These are phyloP conservation scores for Rhododendron simsii DNA, from an alignment of 148 eudicot genomes.

Conservation along the genomic window DNA sequence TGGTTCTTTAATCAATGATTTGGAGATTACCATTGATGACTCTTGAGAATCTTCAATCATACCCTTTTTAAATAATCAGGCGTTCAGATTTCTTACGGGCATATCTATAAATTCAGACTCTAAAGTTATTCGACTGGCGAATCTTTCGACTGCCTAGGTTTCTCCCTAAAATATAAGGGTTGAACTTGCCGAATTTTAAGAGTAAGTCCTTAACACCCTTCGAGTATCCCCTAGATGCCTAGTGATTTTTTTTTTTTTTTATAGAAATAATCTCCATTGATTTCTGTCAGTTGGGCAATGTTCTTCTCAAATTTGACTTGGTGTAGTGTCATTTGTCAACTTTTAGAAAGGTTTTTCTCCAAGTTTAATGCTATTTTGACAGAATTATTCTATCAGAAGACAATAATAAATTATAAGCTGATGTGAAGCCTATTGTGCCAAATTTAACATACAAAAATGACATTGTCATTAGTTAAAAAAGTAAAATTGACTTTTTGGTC, in stretches of 20 bases:
- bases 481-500: no score
- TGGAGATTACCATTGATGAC: background rate
- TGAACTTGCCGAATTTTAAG: no score
- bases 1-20: background rate
- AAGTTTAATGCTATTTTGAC: background rate
- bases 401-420: background rate
- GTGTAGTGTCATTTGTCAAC: background rate
- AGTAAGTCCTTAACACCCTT: no score
- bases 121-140: background rate
- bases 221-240: no score
- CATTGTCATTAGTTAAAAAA: background rate
- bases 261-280: no score
- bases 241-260: no score
- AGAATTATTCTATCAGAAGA: background rate
- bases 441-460: background rate
- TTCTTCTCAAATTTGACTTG: no score
- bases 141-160: background rate
- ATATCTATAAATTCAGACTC: background rate
- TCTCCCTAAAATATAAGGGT: no score
- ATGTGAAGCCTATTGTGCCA: background rate
- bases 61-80: background rate
- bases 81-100: background rate
- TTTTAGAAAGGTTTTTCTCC: background rate
- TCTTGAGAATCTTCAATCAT: background rate
- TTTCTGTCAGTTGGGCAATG: no score